Percentiles rank a stretch among this genome's conserved stretches.
These are phyloP conservation scores for Boletus vinaceobasis DNA, from an alignment of 768 basidiomycete genomes.

Conservation along the genomic window DNA sequence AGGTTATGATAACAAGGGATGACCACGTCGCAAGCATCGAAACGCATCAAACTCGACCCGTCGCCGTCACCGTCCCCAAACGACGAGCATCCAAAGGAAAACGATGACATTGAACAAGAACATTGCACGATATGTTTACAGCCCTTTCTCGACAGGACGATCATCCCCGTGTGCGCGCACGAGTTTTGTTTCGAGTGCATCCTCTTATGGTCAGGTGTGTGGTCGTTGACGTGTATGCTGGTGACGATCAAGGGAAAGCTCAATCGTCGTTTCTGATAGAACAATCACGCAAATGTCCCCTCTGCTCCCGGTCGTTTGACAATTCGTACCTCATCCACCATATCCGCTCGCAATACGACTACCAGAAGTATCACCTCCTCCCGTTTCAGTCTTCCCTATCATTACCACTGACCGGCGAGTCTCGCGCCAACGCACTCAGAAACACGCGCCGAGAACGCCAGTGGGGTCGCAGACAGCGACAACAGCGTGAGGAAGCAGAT, in stretches of 20 bases:
- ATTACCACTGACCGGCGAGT: conserved; percentile 31
- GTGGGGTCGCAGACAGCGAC: conserved; percentile 54
- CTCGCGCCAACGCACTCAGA: conserved; percentile 28
- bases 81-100: neutral
- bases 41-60: conserved; percentile 30
- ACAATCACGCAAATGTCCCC: conserved; percentile 75
- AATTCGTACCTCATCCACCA: conserved; percentile 73
- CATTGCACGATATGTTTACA: conserved; percentile 89
- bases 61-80: conserved; percentile 12
- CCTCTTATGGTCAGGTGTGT: conserved; percentile 76
- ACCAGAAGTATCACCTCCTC: conserved; percentile 72
- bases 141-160: conserved; percentile 66
- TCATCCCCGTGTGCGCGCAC: conserved; percentile 84
- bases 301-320: conserved; percentile 67
- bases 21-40: neutral
- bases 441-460: conserved; percentile 41
- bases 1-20: neutral
- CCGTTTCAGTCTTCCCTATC: conserved; percentile 56
- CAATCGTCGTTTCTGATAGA: conserved; percentile 34
- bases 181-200: conserved; percentile 94
- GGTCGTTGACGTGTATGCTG: too few relatives aligned
- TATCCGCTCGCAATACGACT: conserved; percentile 75
- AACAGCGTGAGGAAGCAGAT: conserved; percentile 57
- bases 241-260: neutral
- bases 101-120: conserved; percentile 16